These are phyloP conservation scores for Ogataea henricii DNA, from an alignment of 805 yeast species.

Conservation along the genomic window DNA sequence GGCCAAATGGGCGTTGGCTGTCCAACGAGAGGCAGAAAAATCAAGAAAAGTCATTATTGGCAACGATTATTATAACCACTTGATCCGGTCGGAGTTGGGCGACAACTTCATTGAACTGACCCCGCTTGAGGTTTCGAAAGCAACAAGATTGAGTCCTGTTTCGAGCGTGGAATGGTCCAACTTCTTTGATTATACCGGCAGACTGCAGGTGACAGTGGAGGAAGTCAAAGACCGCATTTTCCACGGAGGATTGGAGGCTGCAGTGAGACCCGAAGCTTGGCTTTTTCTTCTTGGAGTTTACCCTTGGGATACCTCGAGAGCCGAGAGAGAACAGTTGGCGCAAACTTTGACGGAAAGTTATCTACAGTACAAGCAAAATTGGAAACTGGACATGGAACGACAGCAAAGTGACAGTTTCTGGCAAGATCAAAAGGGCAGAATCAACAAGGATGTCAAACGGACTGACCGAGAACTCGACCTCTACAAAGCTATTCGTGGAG, in stretches of 20 bases:
- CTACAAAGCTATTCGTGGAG: constrained; percentile 43
- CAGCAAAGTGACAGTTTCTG: constrained; percentile 65
- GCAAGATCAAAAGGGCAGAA: constrained; percentile 86
- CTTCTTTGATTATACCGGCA: constrained; percentile 78
- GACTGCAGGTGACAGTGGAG: constrained; percentile 66
- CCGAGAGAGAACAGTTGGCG: constrained; percentile 63
- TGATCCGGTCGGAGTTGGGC: constrained; percentile 64
- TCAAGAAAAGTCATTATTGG: constrained; percentile 53
- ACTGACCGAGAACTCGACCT: constrained; percentile 80
- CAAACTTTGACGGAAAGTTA: constrained; percentile 55
- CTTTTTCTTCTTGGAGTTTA: constrained; percentile 76
- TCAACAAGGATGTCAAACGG: constrained; percentile 90
- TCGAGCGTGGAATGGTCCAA: constrained; percentile 77
- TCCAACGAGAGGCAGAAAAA: constrained; percentile 85
- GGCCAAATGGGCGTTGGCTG: constrained; percentile 96
- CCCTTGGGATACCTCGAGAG: constrained; percentile 82
- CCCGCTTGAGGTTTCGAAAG: constrained; percentile 57
- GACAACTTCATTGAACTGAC: constrained; percentile 51
- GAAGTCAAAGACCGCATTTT: constrained; percentile 84
- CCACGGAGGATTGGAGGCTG: constrained; percentile 78
- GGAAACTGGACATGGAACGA: constrained; percentile 62
- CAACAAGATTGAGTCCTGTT: constrained; percentile 70
- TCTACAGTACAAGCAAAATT: constrained; percentile 60
- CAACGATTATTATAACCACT: constrained; percentile 57
- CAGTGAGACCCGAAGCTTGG: constrained; percentile 79